Base-by-base conservation (phyloP, 164 flowering plant genomes). In the Vitis rupestris region DNA sequence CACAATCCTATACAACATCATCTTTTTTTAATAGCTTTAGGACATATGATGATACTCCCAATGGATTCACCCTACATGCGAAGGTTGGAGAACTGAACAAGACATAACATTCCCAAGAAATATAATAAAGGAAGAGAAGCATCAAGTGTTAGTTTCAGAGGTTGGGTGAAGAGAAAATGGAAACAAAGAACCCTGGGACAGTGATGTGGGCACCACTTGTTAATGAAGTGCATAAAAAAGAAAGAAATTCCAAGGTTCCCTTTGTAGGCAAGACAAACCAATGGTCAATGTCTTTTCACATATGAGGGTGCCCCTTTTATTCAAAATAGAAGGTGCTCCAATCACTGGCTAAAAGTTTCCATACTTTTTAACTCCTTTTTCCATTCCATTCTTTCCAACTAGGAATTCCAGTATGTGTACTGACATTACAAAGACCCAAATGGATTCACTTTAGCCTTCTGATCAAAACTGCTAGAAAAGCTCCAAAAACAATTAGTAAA, bases 391-490 rank as follows among this genome's bases (percentile, higher is more conserved):
- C 47, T 55, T 49, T 64, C 50, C 17, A 67, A 62, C 56, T 30
- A 54, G 56, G 64, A 54, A n/a, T 65, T 7, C 9, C 16, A 23
- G 58, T 37, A 37, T 48, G 27, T 51, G 68, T 47, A 65, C 76
- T 77, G 74, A 63, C 72, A 66, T 8, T 67, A 9, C 68, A 50
- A 67, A 65, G 11, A 69, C 69, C 69, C 67, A 72, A 74, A 56
- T 10, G 27, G 66, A 66, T 71, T 63, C 74, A 71, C 63, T 62
- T 76, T 71, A 27, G 19, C 59, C 65, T 58, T 17, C 56, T 49
- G 79, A 72, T 69, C 50, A 52, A 67, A 68, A 54, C 61, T 59
- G 67, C 50, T 19, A 1, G 71, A 66, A 65, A 61, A 58, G 63
- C 59, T 64, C 31, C 16, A n/a, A 19, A 54, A 67, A 50, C 44